Evolutionary conservation across 306 rosid genomes (phyloP).

Genomic region (Cucurbita pepo): DNA sequence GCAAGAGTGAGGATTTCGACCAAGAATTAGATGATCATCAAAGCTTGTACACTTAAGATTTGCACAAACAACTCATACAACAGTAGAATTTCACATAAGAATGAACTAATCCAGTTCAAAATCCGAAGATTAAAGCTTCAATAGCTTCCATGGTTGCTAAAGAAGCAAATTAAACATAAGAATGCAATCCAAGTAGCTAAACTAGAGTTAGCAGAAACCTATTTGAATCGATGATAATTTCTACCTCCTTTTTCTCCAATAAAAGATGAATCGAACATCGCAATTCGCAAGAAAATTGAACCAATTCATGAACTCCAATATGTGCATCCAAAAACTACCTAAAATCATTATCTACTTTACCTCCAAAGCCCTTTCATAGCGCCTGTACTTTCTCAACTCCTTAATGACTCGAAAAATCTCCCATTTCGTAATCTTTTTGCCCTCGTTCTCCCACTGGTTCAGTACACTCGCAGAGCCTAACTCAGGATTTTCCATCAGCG

Average conservation of each 20-base stretch:
- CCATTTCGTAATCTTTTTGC: conserved; percentile 56
- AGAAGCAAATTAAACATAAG: background rate
- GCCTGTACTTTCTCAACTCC: conserved; percentile 64
- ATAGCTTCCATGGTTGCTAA: background rate
- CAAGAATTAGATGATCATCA: background rate
- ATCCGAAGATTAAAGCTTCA: background rate
- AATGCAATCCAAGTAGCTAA: background rate
- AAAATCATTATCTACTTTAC: conserved; percentile 15
- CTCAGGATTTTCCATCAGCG: conserved; percentile 40
- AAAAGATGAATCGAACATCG: background rate
- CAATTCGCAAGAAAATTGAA: background rate
- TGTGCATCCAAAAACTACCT: background rate
- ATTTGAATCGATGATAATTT: background rate
- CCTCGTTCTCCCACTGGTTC: conserved; percentile 81
- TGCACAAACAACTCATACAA: background rate
- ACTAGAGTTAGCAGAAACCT: background rate
- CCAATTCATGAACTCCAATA: background rate
- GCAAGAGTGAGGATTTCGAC: background rate
- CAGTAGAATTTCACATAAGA: background rate
- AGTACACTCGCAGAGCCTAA: conserved; percentile 44
- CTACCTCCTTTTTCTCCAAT: background rate
- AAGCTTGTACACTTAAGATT: background rate
- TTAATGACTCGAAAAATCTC: conserved; percentile 58
- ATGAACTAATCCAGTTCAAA: background rate
- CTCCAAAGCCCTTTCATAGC: conserved; percentile 55